Base-by-base conservation (phyloP, 2,329 filamentous ascomycete genomes). In the Myriosclerotinia curreyana region DNA sequence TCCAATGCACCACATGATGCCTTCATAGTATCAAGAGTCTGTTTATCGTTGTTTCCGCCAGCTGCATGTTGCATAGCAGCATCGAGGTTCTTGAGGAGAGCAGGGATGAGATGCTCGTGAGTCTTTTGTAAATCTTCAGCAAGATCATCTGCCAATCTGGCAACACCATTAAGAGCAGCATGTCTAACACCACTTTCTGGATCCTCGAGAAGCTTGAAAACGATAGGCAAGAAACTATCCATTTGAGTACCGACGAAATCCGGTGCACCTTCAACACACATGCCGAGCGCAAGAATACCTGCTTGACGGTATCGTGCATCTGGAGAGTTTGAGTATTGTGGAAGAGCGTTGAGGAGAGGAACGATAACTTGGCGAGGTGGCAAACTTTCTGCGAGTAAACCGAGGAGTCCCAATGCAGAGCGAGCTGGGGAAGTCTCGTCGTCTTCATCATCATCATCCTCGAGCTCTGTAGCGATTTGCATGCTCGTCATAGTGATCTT, bases 201-300 rank as follows among this genome's bases (percentile, higher is more conserved):
- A 74, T 99, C 95, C 74, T 92, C 83, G 48, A 99, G 85, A 11
- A 98, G 83, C 73, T 86, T 87, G 65, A 97, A 82, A 65, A 98
- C 87, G 71, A 91, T 83, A 56, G 95, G 95, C 76, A 98, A 86
- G 69, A 98, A 89, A 69, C 89, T 85, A 73, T 89, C 83, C 67
- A 98, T 85, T 78, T 99, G 95, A 25, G 93, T 96, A 68, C 91
- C 92, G 74, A 98, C 92, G 78, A 98, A 99, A 77, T 99, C 95
- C 20, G 95, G 95, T 38, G 95, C 94, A 71, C 95, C 95, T 81
- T 98, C 95, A 61, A 96, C 94, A 71, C 91, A 94, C 81, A 94
- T 96, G 66, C 94, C 94, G 6, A 99, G 84, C 56, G 94, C 89
- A 67, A 98, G 83, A 74, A 98, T 95, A 77, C 91, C 93, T 62